These are phyloP conservation scores for Crotalaria pallida DNA, from an alignment of 306 rosid genomes.

Conservation along the genomic window DNA sequence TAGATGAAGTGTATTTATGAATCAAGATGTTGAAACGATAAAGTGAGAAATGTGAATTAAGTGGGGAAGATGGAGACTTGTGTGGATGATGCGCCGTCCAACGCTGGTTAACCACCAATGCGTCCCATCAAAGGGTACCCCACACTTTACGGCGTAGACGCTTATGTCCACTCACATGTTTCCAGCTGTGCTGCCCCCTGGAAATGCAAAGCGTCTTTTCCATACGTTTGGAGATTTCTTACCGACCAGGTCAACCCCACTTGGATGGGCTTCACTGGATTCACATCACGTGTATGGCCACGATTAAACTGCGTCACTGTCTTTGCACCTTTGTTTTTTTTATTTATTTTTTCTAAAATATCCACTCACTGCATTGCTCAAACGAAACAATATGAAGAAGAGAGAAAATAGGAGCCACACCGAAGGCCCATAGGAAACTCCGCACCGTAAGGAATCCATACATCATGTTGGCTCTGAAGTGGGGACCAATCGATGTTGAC, in stretches of 20 bases:
- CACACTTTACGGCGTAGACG: neutral
- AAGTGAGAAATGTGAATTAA: neutral
- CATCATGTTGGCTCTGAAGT: no score
- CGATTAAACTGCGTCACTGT: neutral
- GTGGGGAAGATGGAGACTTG: neutral
- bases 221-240: neutral
- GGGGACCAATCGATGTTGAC: constrained; percentile 30
- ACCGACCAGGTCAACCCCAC: constrained; percentile 25
- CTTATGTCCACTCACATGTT: neutral
- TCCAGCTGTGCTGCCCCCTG: neutral
- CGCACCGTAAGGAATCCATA: constrained; percentile 23
- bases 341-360: no score
- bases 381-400: constrained; percentile 17
- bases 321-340: neutral
- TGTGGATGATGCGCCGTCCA: neutral
- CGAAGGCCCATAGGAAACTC: constrained; percentile 8
- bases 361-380: constrained; percentile 14
- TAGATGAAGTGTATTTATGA: no score
- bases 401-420: constrained; percentile 4
- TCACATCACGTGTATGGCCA: constrained; percentile 26
- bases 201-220: constrained; percentile 5
- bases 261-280: neutral
- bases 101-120: neutral
- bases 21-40: no score
- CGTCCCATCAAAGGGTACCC: neutral